phyloP scores from a whole-genome alignment of 192 early-diverging fungal genomes.

The Coemansia sp. region DNA sequence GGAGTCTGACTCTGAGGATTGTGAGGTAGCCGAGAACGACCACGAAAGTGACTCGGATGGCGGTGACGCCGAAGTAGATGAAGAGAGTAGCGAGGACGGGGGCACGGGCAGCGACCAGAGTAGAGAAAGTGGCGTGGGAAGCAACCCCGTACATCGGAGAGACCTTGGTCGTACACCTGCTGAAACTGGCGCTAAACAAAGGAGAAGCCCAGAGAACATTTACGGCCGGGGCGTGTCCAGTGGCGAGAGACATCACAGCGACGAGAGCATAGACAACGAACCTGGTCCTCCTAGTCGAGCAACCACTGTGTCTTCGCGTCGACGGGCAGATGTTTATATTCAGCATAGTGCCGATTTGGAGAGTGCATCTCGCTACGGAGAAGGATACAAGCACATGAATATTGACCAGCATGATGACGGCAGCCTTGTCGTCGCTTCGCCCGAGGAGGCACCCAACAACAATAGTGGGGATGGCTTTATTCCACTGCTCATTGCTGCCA shows the following conservation, averaged over 20 bases:
- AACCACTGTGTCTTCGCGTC: conserved; percentile 12
- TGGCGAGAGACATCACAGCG: neutral
- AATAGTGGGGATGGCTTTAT: conserved; percentile 35
- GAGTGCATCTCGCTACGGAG: conserved; percentile 46
- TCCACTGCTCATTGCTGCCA: conserved; percentile 46
- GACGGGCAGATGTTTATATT: conserved; percentile 39
- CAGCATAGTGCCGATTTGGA: conserved; percentile 39
- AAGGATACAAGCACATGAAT: conserved; percentile 51
- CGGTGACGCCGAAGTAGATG: conserved; percentile 9
- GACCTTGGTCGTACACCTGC: neutral
- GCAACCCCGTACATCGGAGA: neutral
- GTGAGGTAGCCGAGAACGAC: conserved; percentile 16
- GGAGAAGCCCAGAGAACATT: neutral
- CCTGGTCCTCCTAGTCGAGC: conserved; percentile 27
- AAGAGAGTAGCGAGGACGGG: conserved; percentile 6
- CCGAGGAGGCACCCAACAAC: conserved; percentile 3
- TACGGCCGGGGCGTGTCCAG: neutral
- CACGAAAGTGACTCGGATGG: conserved; percentile 14
- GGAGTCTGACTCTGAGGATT: conserved; percentile 30
- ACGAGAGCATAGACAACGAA: conserved; percentile 10
- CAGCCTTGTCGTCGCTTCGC: conserved; percentile 35
- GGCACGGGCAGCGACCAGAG: conserved; percentile 9
- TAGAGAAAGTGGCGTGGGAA: neutral
- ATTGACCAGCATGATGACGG: conserved; percentile 49
- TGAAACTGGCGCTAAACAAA: neutral